Evolutionary conservation across 1,284 basidiomycete species (phyloP), one percentile per base, ranked within the genome.

Genomic region (Inonotus obliquus): DNA sequence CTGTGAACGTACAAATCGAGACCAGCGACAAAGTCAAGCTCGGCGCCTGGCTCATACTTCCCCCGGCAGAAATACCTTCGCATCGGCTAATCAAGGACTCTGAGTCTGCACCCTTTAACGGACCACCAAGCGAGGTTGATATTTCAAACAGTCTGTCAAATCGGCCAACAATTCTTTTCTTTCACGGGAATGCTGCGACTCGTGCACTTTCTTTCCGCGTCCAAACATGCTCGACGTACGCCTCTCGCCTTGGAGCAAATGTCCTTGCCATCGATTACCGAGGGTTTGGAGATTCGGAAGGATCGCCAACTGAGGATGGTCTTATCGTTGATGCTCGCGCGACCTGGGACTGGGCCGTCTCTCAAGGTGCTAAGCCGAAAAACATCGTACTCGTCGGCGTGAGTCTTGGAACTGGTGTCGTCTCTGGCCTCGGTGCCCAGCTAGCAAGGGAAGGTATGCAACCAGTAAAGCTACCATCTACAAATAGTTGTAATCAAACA

Each of bases 41-140:
- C 32, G 96, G 96, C 5, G 89, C 90, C 7, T 98, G 95, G 96
- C 94, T 96, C 72, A 75, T 94, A 35, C 78, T 97, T 52, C 88
- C 91, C 0, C 86, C 93, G 54, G 67, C 76, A 0, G 81, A 82
- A 32, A 32, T 9, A 32, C 32, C 32, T 32, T 32, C 32, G 32
- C 9, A 4, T 4, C 32, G 9, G 4, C 9, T 32, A 32, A 32
- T 32, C 32, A 32, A 32, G 9, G 32, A 32, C 4, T 4, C 32
- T 32, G 32, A 4, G 32, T 4, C 32, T 32, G 75, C 73, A 7
- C 66, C 67, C 6, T 56, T 55, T n/a, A 53, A 48, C 44, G 45
- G 37, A 2, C 64, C 69, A 5, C 78, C 68, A 60, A 79, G 67
- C 41, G 69, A 66, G 54, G 73, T 72, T n/a, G 57, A 65, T 38